Evolutionary conservation across 208 protist genomes (phyloP).

Genomic region (Leishmania major): DNA sequence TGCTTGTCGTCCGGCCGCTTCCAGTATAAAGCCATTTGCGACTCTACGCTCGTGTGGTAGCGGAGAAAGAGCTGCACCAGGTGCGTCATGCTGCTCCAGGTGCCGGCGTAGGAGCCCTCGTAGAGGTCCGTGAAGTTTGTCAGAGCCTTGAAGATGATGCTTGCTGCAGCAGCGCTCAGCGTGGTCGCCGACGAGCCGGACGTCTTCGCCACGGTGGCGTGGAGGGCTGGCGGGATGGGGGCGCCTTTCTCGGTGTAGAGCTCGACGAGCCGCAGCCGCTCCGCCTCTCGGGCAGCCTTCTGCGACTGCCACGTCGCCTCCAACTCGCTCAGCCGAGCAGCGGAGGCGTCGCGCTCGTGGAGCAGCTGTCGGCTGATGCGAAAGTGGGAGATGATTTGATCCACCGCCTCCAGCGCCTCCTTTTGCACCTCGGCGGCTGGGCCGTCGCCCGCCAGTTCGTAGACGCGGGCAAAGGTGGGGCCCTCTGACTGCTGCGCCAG

Average conservation of each 20-base stretch:
- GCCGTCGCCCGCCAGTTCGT: constrained; percentile 62
- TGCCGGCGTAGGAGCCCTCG: constrained; percentile 44
- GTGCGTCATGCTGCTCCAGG: constrained; percentile 34
- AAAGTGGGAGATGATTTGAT: constrained; percentile 38
- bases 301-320: constrained; percentile 41
- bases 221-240: constrained; percentile 62
- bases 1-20: constrained; percentile 69
- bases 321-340: constrained; percentile 39
- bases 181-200: constrained; percentile 17
- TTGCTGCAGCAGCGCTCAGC: constrained; percentile 14
- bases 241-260: constrained; percentile 79
- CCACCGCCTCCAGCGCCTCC: constrained; percentile 39
- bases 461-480: constrained; percentile 37
- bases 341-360: constrained; percentile 44
- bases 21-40: constrained; percentile 54
- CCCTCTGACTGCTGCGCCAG: constrained; percentile 30
- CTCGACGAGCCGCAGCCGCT: constrained; percentile 56
- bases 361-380: constrained; percentile 37
- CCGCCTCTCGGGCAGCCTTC: constrained; percentile 58
- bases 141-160: constrained; percentile 46
- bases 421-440: constrained; percentile 30
- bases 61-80: constrained; percentile 46
- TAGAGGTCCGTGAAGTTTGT: constrained; percentile 50
- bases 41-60: constrained; percentile 44
- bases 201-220: constrained; percentile 14